Base-by-base conservation (phyloP, 345 rosid species). In the Eucalyptus pumila region DNA sequence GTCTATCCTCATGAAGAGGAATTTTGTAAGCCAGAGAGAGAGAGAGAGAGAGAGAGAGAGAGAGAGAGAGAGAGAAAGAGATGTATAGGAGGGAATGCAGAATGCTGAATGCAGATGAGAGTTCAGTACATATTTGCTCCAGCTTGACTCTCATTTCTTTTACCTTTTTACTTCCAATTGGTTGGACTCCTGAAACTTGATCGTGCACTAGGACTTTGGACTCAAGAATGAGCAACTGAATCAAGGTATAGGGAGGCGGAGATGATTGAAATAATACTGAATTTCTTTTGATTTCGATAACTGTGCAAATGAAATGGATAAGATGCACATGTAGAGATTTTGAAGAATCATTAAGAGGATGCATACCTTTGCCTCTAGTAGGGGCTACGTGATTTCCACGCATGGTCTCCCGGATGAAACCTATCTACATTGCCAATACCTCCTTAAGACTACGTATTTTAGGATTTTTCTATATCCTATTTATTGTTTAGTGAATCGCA, bases 71-170 rank as follows among this genome's bases (percentile, higher is more conserved):
- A n/a, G n/a, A n/a, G n/a, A n/a, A 5, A 58, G 81, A 72, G 45
- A 76, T 76, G 85, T 76, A 76, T 76, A 76, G 83, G 85, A 76
- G 47, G 85, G 85, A 76, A 21, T 76, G 47, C 85, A 40, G 85
- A 76, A 76, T 76, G 85, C 85, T 21, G 85, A 76, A 76, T 40
- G 47, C 47, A 76, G 85, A 76, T 76, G 85, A 40, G 85, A 40
- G 85, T 85, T 48, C 24, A 3, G 26, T 48, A 47, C 42, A 32
- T 32, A 85, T 48, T 47, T 85, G 58, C 6, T 27, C 50, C 42
- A 14, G 56, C 51, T 45, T 48, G 87, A 32, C 87, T 27, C 87
- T 27, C 87, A 8, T 23, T 85, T 85, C 42, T 85, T 85, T 85
- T 47, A 48, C 26, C 58, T 85, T 85, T 85, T 85, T 21, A 85